Base-by-base conservation (phyloP, 768 basidiomycete genomes). In the Lentinula guzmanii region DNA sequence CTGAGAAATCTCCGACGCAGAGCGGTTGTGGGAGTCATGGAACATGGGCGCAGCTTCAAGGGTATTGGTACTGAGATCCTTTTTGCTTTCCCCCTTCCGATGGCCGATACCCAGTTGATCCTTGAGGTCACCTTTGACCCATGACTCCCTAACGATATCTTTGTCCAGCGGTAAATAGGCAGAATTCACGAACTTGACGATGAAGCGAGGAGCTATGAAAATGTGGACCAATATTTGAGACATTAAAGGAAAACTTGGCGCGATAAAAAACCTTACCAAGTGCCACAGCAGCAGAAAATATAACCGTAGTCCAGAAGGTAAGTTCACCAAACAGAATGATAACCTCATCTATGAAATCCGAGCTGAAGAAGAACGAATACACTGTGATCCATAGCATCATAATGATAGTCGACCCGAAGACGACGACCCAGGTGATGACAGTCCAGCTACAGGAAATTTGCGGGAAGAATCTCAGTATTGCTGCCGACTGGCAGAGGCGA, bases 131-230 rank as follows among this genome's bases (percentile, higher is more conserved):
- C 92, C 92, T 61, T 72, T 68, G 4, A 93, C 90, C 91, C 91
- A 93, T 84, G 86, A 89, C 77, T 98, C 96, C 33, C 96, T 87
- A 7, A 98, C 79, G 60, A 98, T 87, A 67, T 97, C 91, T 70
- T 86, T 89, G 79, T 98, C 96, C 16, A 86, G 76, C 2, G 95
- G 95, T 52, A 71, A 74, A 68, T 95, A 97, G 0, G 86, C 81
- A 1, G 86, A 78, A 9, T 81, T 77, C 63, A 88, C 69, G 70
- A 83, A 93, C 69, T 92, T 91, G 73, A 86, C 77, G 35, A 95
- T 58, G 77, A 91, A 93, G 15, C 92, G 84, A 0, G 96, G 96
- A 5, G 86, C 91, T 93, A 54, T 21, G 51, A 55, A 58, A 35
- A 54, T 10, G 46, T 57, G 57, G 13, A 60, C 60, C 63, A 41